Evolutionary conservation across 2,329 filamentous ascomycete genomes (phyloP).

Genomic region (Chaetomiaceae sp.): DNA sequence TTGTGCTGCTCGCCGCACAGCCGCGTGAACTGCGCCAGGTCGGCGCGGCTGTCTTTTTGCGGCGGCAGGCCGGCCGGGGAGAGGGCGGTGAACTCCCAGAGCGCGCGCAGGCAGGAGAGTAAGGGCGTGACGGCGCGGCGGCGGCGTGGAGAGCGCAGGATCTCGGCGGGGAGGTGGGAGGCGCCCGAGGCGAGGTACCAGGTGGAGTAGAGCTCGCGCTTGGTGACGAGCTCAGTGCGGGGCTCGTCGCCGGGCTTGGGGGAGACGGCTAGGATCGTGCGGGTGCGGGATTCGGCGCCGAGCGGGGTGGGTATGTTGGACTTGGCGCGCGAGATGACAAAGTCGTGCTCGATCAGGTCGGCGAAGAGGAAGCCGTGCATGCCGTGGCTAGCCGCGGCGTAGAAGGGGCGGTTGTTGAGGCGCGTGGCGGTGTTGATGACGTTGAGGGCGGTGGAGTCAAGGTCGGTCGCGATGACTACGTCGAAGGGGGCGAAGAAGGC

Average conservation of each 20-base stretch:
- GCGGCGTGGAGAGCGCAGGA: conserved; percentile 61
- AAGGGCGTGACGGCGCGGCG: conserved; percentile 73
- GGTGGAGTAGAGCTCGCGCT: conserved; percentile 84
- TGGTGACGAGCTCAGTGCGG: conserved; percentile 83
- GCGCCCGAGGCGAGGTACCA: conserved; percentile 76
- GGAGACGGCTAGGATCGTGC: conserved; percentile 65
- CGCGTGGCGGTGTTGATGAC: conserved; percentile 83
- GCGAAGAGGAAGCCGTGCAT: conserved; percentile 94
- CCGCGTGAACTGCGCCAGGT: conserved; percentile 70
- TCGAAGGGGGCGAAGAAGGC: conserved; percentile 76
- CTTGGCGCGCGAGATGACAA: conserved; percentile 76
- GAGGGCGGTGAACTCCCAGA: conserved; percentile 77
- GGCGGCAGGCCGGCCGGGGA: conserved; percentile 47
- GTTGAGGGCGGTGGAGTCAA: conserved; percentile 66
- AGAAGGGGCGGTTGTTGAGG: conserved; percentile 72
- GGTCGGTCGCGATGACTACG: conserved; percentile 83
- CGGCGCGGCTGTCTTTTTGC: conserved; percentile 51
- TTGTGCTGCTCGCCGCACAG: conserved; percentile 73
- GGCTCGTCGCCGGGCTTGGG: conserved; percentile 57
- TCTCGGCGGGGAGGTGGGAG: conserved; percentile 64
- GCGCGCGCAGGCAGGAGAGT: conserved; percentile 76
- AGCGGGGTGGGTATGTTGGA: conserved; percentile 62
- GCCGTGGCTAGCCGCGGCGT: conserved; percentile 80
- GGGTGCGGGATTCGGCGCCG: conserved; percentile 67
- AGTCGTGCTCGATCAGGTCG: conserved; percentile 86